phyloP scores from a whole-genome alignment of 768 basidiomycete species.

The Cystoderma amianthinum region DNA sequence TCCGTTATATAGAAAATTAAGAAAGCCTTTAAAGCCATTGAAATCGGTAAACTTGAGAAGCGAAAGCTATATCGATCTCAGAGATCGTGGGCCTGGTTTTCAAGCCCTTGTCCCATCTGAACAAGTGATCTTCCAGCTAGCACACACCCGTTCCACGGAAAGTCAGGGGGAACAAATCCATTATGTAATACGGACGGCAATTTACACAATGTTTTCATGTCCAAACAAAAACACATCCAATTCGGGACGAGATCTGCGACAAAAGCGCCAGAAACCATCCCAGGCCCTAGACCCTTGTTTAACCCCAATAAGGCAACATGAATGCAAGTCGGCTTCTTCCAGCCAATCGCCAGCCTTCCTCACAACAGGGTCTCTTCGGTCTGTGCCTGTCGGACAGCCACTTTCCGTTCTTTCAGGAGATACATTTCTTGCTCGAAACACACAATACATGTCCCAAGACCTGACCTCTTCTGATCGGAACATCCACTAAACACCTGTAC shows the following conservation, averaged over 20 bases:
- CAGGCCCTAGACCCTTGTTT: conserved; percentile 6
- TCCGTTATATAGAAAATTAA: conserved; percentile 24
- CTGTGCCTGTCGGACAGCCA: conserved; percentile 28
- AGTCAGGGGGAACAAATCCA: not conserved
- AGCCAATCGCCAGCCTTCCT: conserved; percentile 1
- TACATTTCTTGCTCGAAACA: conserved; percentile 12
- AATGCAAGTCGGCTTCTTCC: conserved; percentile 12
- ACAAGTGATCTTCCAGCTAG: no score
- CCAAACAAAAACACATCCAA: not conserved
- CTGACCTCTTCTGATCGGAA: no score
- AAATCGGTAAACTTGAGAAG: no score
- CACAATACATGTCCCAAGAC: no score
- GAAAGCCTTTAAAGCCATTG: conserved; percentile 1
- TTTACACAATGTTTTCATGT: no score
- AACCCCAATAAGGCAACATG: conserved; percentile 11
- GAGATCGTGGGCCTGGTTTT: no score
- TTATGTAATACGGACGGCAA: not conserved
- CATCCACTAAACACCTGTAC: no score
- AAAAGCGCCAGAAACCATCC: not conserved
- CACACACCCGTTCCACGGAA: not conserved
- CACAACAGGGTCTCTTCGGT: conserved; percentile 5
- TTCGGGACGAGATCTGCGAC: not conserved
- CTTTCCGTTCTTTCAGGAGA: conserved; percentile 31
- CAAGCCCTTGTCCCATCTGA: no score
- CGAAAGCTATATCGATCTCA: no score